Evolutionary conservation across 148 eudicot genomes (phyloP), one percentile per base, ranked within the genome.

Genomic region (Spergularia marina): DNA sequence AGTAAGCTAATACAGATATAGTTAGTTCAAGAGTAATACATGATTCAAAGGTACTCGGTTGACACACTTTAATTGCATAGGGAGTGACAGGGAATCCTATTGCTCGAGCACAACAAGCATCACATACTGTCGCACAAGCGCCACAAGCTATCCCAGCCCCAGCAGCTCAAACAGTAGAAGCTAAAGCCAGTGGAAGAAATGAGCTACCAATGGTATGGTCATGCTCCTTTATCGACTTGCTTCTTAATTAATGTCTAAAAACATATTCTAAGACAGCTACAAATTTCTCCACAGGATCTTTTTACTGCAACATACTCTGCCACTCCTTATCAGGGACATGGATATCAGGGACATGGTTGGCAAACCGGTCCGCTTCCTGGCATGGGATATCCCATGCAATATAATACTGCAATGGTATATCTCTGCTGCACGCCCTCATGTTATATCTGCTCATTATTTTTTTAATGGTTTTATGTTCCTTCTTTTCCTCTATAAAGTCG

Each of bases 291-390:
- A 58, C 85, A 92, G 97, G 93, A 89, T 89, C 79, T 96, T 72
- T 96, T 96, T 87, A n/a, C 95, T 49, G 78, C 87, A 57, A 87
- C 81, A 54, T 91, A 89, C 83, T 77, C 90, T 13, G 68, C 85
- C 65, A 49, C 30, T 12, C 78, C 86, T 72, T 83, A 83, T 69
- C 84, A 83, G 81, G 83, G 81, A 80, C 86, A 85, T n/a, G 93
- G 90, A 30, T 83, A 83, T 69, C 84, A 83, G 81, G 83, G 81
- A 79, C 86, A 85, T n/a, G 93, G 90, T 74, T 95, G 99, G 99
- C 91, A 87, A 74, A 67, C 85, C 62, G 90, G 86, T 79, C 75
- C 75, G 52, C 78, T 75, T 47, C 85, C 91, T 71, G 91, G 89
- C 78, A 79, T 79, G 88, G 83, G 85, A 65, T 89, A 53, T 79